These are phyloP conservation scores for Umbelopsis vinacea DNA, from an alignment of 192 early-diverging fungal species.

Conservation along the genomic window DNA sequence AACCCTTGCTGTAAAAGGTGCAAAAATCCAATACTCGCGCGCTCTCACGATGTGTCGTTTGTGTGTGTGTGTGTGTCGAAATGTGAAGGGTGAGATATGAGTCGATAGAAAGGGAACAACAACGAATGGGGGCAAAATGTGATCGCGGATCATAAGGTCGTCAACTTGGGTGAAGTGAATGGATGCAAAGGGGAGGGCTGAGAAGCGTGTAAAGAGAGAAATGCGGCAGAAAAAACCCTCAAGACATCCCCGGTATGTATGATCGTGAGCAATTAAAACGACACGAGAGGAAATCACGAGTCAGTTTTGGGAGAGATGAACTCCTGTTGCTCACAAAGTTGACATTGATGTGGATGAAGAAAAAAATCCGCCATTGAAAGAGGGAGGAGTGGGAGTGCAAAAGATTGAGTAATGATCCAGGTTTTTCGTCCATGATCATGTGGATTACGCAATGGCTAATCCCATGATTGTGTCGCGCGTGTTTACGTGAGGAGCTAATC, in stretches of 20 bases:
- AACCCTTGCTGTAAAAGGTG: neutral
- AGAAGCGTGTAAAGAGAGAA: too few relatives aligned
- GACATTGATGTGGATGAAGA: neutral
- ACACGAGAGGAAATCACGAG: too few relatives aligned
- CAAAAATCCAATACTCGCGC: constrained; percentile 6
- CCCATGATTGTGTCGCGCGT: too few relatives aligned
- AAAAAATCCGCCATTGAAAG: neutral
- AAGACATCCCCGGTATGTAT: too few relatives aligned
- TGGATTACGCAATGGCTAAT: too few relatives aligned
- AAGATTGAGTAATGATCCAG: neutral
- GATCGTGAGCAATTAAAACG: too few relatives aligned
- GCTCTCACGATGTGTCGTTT: constrained; percentile 3
- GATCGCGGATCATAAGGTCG: too few relatives aligned
- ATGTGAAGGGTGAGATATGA: neutral
- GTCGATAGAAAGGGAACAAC: neutral
- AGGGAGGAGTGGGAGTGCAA: neutral
- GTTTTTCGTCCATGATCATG: too few relatives aligned
- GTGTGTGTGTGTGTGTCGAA: neutral
- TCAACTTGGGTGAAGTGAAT: too few relatives aligned
- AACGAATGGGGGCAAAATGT: neutral
- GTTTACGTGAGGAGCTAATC: neutral
- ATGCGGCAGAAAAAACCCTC: too few relatives aligned
- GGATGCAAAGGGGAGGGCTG: too few relatives aligned
- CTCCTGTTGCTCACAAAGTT: neutral
- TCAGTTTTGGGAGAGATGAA: too few relatives aligned